Percentiles rank a stretch among this genome's conserved stretches.
These are phyloP conservation scores for Trametes cubensis DNA, from an alignment of 768 basidiomycete species.

Conservation along the genomic window DNA sequence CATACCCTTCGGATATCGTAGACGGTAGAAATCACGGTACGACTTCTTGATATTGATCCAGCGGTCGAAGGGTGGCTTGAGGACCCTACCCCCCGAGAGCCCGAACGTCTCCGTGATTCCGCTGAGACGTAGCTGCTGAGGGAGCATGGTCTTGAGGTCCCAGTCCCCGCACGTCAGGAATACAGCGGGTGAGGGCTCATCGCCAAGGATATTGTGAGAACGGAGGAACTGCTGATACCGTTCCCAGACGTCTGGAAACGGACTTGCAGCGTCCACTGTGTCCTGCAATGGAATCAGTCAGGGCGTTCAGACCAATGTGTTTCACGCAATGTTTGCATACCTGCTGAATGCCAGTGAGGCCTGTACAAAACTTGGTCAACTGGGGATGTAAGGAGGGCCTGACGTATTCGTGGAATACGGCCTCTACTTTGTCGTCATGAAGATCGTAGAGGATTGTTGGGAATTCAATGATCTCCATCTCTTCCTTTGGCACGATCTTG, in stretches of 20 bases:
- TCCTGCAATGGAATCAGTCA: slow-evolving; percentile 19
- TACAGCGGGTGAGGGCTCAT: slow-evolving; percentile 19
- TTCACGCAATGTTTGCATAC: slow-evolving; percentile 8
- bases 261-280: slow-evolving; percentile 29
- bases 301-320: background rate
- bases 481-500: slow-evolving; percentile 3
- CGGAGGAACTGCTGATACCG: slow-evolving; percentile 32
- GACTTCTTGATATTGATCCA: slow-evolving; percentile 36
- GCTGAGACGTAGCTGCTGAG: slow-evolving; percentile 30
- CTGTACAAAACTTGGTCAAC: slow-evolving; percentile 34
- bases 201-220: slow-evolving; percentile 17
- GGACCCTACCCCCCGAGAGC: background rate
- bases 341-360: slow-evolving; percentile 36
- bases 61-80: slow-evolving; percentile 28
- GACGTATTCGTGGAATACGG: slow-evolving; percentile 36
- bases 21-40: slow-evolving; percentile 24
- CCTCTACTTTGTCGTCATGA: slow-evolving; percentile 28
- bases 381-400: slow-evolving; percentile 26
- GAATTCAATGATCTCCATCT: slow-evolving; percentile 36
- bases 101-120: slow-evolving; percentile 21
- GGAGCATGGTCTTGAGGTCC: slow-evolving; percentile 37
- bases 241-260: slow-evolving; percentile 34
- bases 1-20: slow-evolving; percentile 29
- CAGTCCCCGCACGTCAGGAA: slow-evolving; percentile 37
- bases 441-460: slow-evolving; percentile 34